Evolutionary conservation across 352 stramenopile genomes (phyloP), one percentile per base, ranked within the genome.

Genomic region (Globisporangium takayamanum): DNA sequence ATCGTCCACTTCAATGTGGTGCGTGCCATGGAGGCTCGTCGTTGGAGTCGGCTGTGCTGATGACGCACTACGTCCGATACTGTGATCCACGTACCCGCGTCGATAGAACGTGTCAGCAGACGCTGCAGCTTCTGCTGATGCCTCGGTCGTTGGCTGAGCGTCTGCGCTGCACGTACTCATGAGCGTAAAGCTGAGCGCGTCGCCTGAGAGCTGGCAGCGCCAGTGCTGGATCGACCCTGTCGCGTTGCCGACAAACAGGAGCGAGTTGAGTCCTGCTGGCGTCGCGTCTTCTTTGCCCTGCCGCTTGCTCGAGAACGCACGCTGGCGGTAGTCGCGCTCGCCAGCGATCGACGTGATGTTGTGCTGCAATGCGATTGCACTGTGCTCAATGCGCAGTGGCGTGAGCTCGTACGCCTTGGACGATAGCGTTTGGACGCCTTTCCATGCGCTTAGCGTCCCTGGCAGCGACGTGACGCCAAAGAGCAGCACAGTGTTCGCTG

Each of bases 1-100:
- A 59, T 94, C 84, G 56, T 94, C 80, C 18, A 94, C 79, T 73
- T 92, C 82, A 55, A 94, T 91, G 45, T 92, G 81, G 37, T 63
- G 62, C 42, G 92, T 74, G 16, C 78, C 74, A 11, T 48, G 53
- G 7, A 2, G n/a, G 7, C 15, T 45, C 20, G 25, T 7, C 18
- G 44, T 36, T 8, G 7, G 11, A 14, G 25, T 25, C 33, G 28
- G n/a, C 25, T 42, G 28, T 12, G 49, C 16, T 22, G 49, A 37
- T 5, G 48, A 50, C 18, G 25, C 20, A 8, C 2, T 18, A 7
- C 8, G 8, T 37, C 33, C 26, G 20, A 11, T 4, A 22, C 30
- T 30, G 56, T 49, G 26, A 14, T 53, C 25, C n/a, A 64, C 48
- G 46, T 73, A 73, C 0, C 71, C 74, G 7, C 71, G 68, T 14